Percentiles rank a stretch among this genome's conserved stretches.
These are phyloP conservation scores for Epicoccum nigrum DNA, from an alignment of 2,329 filamentous ascomycete species.

Conservation along the genomic window DNA sequence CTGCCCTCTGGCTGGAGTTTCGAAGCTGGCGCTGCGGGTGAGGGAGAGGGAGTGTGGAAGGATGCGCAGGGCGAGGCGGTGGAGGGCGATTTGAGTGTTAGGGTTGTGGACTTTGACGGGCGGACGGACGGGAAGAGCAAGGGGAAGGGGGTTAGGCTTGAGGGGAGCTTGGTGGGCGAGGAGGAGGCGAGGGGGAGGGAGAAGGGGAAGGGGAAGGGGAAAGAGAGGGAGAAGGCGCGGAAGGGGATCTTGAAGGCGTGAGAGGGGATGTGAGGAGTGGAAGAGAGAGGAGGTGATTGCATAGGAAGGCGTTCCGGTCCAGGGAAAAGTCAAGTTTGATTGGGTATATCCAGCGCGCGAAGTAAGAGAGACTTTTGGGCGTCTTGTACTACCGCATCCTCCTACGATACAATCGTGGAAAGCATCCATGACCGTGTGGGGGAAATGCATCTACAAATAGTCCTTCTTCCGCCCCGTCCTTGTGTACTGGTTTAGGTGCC, in stretches of 20 bases:
- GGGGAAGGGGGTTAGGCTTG: conserved; percentile 76
- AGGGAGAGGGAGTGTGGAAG: conserved; percentile 73
- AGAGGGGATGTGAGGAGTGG: not conserved
- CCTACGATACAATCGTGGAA: too few species aligned
- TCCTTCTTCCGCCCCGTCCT: conserved; percentile 94
- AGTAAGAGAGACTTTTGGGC: not conserved
- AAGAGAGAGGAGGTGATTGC: not conserved
- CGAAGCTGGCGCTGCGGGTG: conserved; percentile 50
- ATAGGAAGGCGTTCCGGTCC: conserved; percentile 1
- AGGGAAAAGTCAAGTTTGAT: not conserved
- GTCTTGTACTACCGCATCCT: too few species aligned
- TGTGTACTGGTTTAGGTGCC: conserved; percentile 95
- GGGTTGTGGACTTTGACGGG: conserved; percentile 83
- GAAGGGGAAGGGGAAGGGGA: conserved; percentile 31
- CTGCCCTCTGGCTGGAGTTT: conserved; percentile 83
- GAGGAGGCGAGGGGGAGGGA: conserved; percentile 63
- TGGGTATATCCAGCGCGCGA: conserved; percentile 9
- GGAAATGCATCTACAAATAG: conserved; percentile 68
- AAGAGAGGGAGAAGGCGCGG: conserved; percentile 9
- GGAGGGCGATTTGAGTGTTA: conserved; percentile 16
- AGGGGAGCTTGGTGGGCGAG: conserved; percentile 80
- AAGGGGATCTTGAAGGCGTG: conserved; percentile 9
- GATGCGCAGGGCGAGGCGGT: conserved; percentile 68
- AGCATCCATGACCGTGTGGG: too few species aligned
- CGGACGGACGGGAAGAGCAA: conserved; percentile 68